phyloP scores from a whole-genome alignment of 2,329 filamentous ascomycete species.

The Magnaporthales sp. region DNA sequence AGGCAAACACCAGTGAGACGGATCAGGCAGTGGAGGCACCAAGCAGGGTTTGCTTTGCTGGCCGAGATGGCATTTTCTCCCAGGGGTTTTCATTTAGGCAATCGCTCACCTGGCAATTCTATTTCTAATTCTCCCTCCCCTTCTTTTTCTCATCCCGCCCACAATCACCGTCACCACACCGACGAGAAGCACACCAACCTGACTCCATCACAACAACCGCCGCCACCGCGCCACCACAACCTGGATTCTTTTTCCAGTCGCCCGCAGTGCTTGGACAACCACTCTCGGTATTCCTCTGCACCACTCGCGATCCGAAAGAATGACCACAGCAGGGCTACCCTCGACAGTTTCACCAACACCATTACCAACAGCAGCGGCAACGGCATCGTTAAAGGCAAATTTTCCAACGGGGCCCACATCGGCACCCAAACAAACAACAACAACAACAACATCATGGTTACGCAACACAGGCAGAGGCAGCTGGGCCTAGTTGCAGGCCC shows the following conservation, averaged over 20 bases:
- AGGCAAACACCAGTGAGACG: neutral
- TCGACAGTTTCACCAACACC: neutral
- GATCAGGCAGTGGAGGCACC: neutral
- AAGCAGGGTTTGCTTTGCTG: neutral
- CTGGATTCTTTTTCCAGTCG: neutral
- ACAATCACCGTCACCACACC: neutral
- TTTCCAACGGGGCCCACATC: neutral
- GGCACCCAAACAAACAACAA: neutral
- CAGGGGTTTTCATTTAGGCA: neutral
- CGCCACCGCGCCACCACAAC: neutral
- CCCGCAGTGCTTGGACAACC: neutral
- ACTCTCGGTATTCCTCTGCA: neutral
- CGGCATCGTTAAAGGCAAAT: neutral
- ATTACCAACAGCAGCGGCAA: neutral
- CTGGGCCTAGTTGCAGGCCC: neutral
- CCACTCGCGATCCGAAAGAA: neutral
- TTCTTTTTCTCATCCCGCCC: neutral
- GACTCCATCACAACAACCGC: neutral
- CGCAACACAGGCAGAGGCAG: neutral
- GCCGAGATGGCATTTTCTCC: neutral
- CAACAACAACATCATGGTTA: neutral
- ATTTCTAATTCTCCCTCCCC: neutral
- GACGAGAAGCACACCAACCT: neutral
- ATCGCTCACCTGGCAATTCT: neutral
- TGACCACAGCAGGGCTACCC: neutral